Evolutionary conservation across 768 basidiomycete genomes (phyloP).

Genomic region (Polyporus arcularius): DNA sequence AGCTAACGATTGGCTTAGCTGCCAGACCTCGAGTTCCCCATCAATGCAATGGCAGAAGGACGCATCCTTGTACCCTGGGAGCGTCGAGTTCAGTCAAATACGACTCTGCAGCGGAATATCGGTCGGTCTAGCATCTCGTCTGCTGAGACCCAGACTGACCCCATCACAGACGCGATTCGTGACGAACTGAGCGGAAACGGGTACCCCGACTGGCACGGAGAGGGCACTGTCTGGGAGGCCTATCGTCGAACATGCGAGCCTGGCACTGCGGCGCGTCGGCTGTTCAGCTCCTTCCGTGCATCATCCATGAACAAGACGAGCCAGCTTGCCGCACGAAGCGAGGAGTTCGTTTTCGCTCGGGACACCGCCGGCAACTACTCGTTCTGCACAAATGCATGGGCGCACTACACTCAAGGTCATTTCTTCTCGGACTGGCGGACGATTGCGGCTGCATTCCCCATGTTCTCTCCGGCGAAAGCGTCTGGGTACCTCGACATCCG

Average conservation of each 20-base stretch:
- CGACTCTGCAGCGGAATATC: conserved; percentile 42
- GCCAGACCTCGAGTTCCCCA: conserved; percentile 92
- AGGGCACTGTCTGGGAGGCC: conserved; percentile 91
- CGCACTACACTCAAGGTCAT: conserved; percentile 87
- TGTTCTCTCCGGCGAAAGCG: conserved; percentile 91
- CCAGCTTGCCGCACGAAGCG: conserved; percentile 30
- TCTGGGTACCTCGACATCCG: conserved; percentile 86
- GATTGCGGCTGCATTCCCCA: conserved; percentile 84
- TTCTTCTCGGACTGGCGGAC: conserved; percentile 98
- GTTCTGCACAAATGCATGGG: conserved; percentile 81
- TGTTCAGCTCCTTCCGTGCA: conserved; percentile 76
- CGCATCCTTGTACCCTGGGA: conserved; percentile 95
- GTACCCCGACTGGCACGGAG: conserved; percentile 79
- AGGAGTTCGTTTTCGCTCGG: conserved; percentile 65
- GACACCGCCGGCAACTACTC: conserved; percentile 67
- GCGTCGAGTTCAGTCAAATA: conserved; percentile 69
- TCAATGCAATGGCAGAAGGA: conserved; percentile 93
- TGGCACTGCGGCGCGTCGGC: conserved; percentile 72
- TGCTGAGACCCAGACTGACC: background rate
- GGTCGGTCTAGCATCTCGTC: conserved; percentile 7
- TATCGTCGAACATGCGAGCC: conserved; percentile 92
- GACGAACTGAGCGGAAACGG: conserved; percentile 45
- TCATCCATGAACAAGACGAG: conserved; percentile 36
- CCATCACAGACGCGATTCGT: conserved; percentile 45
- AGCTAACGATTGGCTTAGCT: conserved; percentile 49